Percentiles rank a stretch among this genome's conserved stretches.
These are phyloP conservation scores for Coprinellus aureogranulatus DNA, from an alignment of 768 basidiomycete species.

Conservation along the genomic window DNA sequence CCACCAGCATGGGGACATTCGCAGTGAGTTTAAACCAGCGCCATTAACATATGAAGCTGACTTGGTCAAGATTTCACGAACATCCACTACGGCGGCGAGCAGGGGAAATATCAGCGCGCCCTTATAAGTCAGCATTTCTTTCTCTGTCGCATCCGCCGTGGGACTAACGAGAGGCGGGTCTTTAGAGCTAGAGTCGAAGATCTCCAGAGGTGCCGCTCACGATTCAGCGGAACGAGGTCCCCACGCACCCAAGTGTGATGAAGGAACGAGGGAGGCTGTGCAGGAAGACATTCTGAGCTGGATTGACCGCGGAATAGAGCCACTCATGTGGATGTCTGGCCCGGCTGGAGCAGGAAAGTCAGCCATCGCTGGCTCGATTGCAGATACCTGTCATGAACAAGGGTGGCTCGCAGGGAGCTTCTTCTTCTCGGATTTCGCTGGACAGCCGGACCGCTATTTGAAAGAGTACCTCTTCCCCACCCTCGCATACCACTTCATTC, in stretches of 20 bases:
- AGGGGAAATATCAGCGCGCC: no score
- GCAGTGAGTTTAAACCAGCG: no score
- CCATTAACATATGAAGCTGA: no score
- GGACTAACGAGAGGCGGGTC: no score
- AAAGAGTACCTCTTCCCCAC: slow-evolving; percentile 25
- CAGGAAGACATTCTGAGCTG: background rate
- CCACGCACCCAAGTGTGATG: background rate
- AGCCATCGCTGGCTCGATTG: slow-evolving; percentile 24
- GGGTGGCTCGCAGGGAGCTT: slow-evolving; percentile 29
- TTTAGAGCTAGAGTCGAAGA: no score
- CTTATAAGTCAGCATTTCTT: no score
- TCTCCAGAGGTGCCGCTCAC: no score
- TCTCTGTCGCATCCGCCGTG: no score
- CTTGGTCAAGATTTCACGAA: no score
- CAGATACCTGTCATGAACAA: slow-evolving; percentile 16
- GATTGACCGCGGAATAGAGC: background rate
- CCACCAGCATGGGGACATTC: no score
- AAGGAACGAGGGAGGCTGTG: background rate
- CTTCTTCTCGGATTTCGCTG: slow-evolving; percentile 31
- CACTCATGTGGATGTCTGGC: slow-evolving; percentile 19
- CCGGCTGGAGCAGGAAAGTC: slow-evolving; percentile 27
- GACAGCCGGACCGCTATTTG: slow-evolving; percentile 15
- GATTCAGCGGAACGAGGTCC: no score
- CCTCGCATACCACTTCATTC: slow-evolving; percentile 26
- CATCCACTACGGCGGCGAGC: no score